Evolutionary conservation across 2,329 filamentous ascomycete species (phyloP).

Genomic region (Phaeosphaeria sp.): DNA sequence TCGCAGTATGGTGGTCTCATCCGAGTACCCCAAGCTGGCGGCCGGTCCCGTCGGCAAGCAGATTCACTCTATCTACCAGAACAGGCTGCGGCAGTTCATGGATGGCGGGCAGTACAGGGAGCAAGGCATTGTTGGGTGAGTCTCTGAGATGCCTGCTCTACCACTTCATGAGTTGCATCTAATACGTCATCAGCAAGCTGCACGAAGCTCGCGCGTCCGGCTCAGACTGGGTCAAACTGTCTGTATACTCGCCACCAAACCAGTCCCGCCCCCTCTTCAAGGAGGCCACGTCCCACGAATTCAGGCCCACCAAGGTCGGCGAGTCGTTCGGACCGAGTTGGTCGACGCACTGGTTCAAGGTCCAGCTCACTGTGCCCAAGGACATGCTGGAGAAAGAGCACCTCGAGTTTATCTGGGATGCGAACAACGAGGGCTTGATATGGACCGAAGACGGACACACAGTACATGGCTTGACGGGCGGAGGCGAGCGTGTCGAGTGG

Average conservation of each 20-base stretch:
- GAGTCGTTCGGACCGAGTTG: constrained; percentile 89
- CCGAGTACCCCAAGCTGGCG: constrained; percentile 44
- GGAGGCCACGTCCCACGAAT: constrained; percentile 79
- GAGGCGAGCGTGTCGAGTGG: constrained; percentile 90
- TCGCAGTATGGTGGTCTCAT: constrained; percentile 33
- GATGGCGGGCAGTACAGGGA: constrained; percentile 73
- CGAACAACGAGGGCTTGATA: constrained; percentile 90
- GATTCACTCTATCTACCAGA: constrained; percentile 84
- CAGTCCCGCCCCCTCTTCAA: constrained; percentile 83
- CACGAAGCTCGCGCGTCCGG: constrained; percentile 73
- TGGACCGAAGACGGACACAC: constrained; percentile 92
- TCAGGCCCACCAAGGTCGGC: constrained; percentile 76
- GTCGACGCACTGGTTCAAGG: constrained; percentile 97
- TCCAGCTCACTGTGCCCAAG: constrained; percentile 77
- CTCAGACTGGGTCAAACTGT: constrained; percentile 79
- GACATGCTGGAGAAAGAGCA: constrained; percentile 77
- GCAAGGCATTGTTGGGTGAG: constrained; percentile 75
- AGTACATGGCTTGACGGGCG: constrained; percentile 89
- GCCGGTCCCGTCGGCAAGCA: constrained; percentile 49
- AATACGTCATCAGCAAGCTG: constrained; percentile 65
- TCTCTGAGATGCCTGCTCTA: too few species aligned
- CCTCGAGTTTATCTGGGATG: constrained; percentile 97
- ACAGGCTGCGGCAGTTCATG: constrained; percentile 83
- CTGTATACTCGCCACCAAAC: constrained; percentile 82
- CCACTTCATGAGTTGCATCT: constrained; percentile 13